Evolutionary conservation across 495 filamentous ascomycete genomes (phyloP), one percentile per base, ranked within the genome.

Genomic region (Trichoderma parareesei): DNA sequence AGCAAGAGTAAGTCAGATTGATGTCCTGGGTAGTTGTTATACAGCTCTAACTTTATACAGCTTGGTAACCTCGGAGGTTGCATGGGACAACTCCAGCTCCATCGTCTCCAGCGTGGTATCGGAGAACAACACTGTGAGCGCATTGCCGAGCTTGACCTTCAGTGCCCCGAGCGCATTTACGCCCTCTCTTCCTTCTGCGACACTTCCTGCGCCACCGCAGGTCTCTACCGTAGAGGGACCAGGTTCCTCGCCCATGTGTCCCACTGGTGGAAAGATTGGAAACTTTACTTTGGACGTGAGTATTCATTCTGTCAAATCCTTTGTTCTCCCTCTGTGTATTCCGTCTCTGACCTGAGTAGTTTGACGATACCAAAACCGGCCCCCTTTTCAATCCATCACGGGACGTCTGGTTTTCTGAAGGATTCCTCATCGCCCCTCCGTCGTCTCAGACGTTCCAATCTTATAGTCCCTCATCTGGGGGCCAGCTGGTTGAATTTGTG

Each of bases 381-480:
- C 62, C 44, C 11, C 44, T 64, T n/a, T 53, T 46, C 33, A 74
- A 67, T 46, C 77, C 77, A 7, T 76, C 79, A 60, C 77, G 76
- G 64, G 72, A 77, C 13, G 76, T 79, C 64, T 76, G 69, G 33
- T 78, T 79, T 67, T 73, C 76, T 0, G 40, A 65, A 9, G 76
- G 75, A 6, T 79, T 81, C 61, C n/a, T 61, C 20, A 71, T 77
- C n/a, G 67, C 71, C 0, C 68, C 75, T 1, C 66, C 71, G 1
- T 57, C 49, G 10, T 33, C 49, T 68, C 68, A 20, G 42, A 41
- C 0, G 18, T 61, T 35, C 71, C 69, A 27, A 13, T 57, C 49
- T 10, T 81, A 70, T 66, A 49, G 65, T 38, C 72, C 78, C 0
- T 76, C 75, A 27, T 81, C 78, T 3, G 75, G 76, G 38, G 66